Conservation (phyloP, 306 rosid genomes). For the Alnus rubra region DNA sequence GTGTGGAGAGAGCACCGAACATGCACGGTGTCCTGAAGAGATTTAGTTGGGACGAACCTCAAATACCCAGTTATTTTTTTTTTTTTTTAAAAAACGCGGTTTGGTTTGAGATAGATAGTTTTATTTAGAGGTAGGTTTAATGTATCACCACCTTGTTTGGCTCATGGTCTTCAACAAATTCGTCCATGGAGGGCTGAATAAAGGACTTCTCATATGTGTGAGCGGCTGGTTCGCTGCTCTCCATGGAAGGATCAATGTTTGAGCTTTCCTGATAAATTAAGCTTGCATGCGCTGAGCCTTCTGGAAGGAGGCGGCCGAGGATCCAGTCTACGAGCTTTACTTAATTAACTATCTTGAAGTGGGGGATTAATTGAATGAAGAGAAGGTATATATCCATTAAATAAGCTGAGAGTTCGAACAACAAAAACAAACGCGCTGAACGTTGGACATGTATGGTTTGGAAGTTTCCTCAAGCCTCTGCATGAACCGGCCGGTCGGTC, state of each 20-base stretch:
- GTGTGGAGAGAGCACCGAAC: too few species aligned
- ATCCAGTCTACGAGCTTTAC: too few species aligned
- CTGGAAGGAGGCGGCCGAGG: too few species aligned
- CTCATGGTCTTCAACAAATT: not conserved
- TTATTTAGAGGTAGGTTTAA: not conserved
- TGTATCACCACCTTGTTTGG: slow-evolving; percentile 13
- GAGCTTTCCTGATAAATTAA: not conserved
- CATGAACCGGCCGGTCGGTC: not conserved
- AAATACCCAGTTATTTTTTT: too few species aligned
- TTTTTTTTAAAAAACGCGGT: too few species aligned
- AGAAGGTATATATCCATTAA: too few species aligned
- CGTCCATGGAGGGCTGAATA: slow-evolving; percentile 34
- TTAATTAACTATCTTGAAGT: too few species aligned
- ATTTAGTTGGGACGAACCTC: too few species aligned
- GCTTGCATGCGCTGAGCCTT: too few species aligned
- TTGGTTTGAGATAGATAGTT: not conserved
- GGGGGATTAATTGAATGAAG: too few species aligned
- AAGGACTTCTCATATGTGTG: slow-evolving; percentile 25
- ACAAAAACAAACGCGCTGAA: not conserved
- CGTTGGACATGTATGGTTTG: not conserved
- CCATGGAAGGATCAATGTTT: slow-evolving; percentile 23
- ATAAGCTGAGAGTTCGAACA: too few species aligned
- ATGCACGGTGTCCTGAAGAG: too few species aligned
- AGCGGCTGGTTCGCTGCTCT: slow-evolving; percentile 4
- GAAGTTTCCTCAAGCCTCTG: slow-evolving; percentile 1